Evolutionary conservation across 257 asterid genomes (phyloP).

Genomic region (Primulina huaijiensis): DNA sequence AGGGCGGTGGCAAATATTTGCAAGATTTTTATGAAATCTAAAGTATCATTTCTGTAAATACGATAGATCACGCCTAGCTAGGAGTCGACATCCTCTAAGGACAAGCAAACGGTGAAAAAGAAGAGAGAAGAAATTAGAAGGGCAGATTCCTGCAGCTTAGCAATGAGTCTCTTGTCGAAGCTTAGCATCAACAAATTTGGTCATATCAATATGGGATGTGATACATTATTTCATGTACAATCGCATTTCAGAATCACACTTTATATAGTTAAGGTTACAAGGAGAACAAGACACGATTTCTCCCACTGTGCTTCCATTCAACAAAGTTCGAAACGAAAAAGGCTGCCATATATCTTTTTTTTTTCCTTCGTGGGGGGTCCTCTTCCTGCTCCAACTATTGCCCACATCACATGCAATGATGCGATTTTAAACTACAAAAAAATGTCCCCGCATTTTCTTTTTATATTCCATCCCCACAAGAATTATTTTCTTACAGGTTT

Average conservation of each 20-base stretch:
- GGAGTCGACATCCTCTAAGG: no score
- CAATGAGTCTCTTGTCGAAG: background rate
- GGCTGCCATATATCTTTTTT: conserved; percentile 26
- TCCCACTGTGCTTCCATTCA: conserved; percentile 35
- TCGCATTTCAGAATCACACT: conserved; percentile 23
- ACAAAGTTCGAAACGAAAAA: conserved; percentile 33
- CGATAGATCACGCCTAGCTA: no score
- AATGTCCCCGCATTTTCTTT: no score
- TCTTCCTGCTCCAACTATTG: background rate
- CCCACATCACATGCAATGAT: background rate
- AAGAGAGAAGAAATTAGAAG: no score
- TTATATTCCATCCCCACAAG: no score
- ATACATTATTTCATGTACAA: conserved; percentile 23
- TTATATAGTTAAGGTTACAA: conserved; percentile 48
- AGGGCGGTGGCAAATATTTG: no score
- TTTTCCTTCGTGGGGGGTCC: background rate
- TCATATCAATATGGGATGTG: conserved; percentile 30
- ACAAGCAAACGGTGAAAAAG: no score
- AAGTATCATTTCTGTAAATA: no score
- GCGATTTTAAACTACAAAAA: background rate
- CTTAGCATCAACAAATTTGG: conserved; percentile 12
- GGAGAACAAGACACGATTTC: conserved; percentile 26
- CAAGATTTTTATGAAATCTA: no score
- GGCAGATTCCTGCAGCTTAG: conserved; percentile 25
- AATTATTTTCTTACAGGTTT: background rate